phyloP scores from a whole-genome alignment of 2,329 filamentous ascomycete genomes.

The Stagonosporopsis vannaccii region DNA sequence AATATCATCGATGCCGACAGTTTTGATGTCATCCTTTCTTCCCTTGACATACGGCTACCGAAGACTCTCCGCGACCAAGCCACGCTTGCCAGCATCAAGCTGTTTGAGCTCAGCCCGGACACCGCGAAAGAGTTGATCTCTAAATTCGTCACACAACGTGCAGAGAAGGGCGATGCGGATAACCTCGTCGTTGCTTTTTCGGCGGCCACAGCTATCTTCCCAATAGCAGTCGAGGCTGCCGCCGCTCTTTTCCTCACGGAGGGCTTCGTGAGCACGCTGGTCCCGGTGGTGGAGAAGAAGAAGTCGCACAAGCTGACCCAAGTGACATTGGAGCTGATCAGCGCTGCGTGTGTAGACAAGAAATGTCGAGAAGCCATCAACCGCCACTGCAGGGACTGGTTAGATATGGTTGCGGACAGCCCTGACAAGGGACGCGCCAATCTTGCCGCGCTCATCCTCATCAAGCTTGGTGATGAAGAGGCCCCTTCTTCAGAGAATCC shows the following conservation, averaged over 20 bases:
- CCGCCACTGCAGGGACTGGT: slow-evolving; percentile 85
- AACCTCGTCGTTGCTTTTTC: slow-evolving; percentile 93
- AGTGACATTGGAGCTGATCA: slow-evolving; percentile 86
- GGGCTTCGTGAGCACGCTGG: slow-evolving; percentile 80
- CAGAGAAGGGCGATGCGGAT: slow-evolving; percentile 79
- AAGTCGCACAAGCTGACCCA: slow-evolving; percentile 88
- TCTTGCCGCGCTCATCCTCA: slow-evolving; percentile 63
- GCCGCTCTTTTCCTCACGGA: slow-evolving; percentile 85
- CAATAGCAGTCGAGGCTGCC: slow-evolving; percentile 78
- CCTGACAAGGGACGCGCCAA: slow-evolving; percentile 64
- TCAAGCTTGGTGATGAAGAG: slow-evolving; percentile 58
- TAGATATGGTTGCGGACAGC: slow-evolving; percentile 80
- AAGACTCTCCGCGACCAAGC: slow-evolving; percentile 79
- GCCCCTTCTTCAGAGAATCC: slow-evolving; percentile 33
- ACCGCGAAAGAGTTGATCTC: slow-evolving; percentile 74
- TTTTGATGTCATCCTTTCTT: slow-evolving; percentile 84
- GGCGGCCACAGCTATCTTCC: slow-evolving; percentile 87
- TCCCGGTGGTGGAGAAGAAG: slow-evolving; percentile 77
- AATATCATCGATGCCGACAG: slow-evolving; percentile 74
- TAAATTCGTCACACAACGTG: slow-evolving; percentile 75
- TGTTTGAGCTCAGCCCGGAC: slow-evolving; percentile 78
- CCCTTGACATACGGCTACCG: slow-evolving; percentile 83
- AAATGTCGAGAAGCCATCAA: slow-evolving; percentile 82
- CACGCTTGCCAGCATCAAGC: slow-evolving; percentile 80
- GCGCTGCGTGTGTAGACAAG: slow-evolving; percentile 86